Evolutionary conservation across 2,329 filamentous ascomycete genomes (phyloP).

Genomic region (Cladosporium austrohemisphaericum): DNA sequence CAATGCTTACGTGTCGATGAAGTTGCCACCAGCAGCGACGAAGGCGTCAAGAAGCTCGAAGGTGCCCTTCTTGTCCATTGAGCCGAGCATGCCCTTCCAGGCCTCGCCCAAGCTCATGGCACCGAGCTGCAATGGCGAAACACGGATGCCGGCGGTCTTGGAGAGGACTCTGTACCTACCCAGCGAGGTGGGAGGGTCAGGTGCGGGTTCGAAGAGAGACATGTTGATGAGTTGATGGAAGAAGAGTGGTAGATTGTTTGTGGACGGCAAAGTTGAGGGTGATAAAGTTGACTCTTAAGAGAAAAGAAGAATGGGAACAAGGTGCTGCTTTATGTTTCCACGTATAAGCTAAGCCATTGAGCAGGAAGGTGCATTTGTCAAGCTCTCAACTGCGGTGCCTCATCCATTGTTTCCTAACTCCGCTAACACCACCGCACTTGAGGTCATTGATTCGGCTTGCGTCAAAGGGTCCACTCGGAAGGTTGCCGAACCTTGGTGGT

Average conservation of each 20-base stretch:
- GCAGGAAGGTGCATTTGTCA: not conserved
- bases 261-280: not conserved
- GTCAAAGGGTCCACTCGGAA: no score
- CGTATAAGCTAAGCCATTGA: not conserved
- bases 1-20: conserved; percentile 53
- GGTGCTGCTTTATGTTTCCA: not conserved
- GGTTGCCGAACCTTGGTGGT: no score
- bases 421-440: conserved; percentile 1
- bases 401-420: not conserved
- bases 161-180: conserved; percentile 52
- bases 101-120: conserved; percentile 62
- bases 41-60: conserved; percentile 66
- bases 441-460: no score
- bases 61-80: conserved; percentile 59
- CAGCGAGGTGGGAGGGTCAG: conserved; percentile 49
- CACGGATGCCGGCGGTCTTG: conserved; percentile 48
- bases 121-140: conserved; percentile 50
- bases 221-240: not conserved
- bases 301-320: no score
- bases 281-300: no score
- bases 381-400: no score
- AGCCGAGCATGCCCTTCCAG: conserved; percentile 59
- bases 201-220: conserved; percentile 10
- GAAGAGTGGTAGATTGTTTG: not conserved
- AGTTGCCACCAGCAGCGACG: conserved; percentile 64